Percentiles rank a stretch among this genome's conserved stretches.
These are phyloP conservation scores for Auxenochlorella protothecoides DNA, from an alignment of 139 green algal species.

Conservation along the genomic window DNA sequence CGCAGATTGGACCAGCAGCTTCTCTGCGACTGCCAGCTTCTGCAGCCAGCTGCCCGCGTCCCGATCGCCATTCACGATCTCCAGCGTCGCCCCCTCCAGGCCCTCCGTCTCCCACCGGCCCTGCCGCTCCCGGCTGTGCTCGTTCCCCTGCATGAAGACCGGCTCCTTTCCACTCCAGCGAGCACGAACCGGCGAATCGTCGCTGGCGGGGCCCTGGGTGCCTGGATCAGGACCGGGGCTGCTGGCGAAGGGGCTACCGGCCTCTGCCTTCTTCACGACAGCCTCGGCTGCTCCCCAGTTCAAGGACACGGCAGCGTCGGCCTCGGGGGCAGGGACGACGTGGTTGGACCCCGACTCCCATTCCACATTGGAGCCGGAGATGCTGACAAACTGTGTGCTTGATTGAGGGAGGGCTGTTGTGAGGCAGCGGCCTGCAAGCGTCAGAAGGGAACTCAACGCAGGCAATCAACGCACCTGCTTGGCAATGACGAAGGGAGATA, in stretches of 20 bases:
- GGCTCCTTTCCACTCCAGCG: conserved; percentile 37
- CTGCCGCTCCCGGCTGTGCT: conserved; percentile 48
- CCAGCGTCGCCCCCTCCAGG: conserved; percentile 35
- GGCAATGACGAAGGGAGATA: no score
- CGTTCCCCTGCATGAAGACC: conserved; percentile 71
- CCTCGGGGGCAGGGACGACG: background rate
- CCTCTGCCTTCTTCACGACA: background rate
- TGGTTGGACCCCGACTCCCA: conserved; percentile 8
- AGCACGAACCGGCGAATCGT: conserved; percentile 16
- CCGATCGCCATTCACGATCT: conserved; percentile 63
- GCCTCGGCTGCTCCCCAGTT: background rate
- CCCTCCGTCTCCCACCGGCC: conserved; percentile 57
- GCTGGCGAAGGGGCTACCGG: background rate
- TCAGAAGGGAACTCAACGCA: no score
- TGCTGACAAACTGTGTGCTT: background rate
- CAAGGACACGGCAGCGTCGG: background rate
- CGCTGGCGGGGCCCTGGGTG: background rate
- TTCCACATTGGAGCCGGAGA: conserved; percentile 1
- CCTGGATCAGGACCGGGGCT: background rate
- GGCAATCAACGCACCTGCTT: no score
- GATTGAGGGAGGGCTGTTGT: no score
- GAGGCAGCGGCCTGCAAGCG: no score
- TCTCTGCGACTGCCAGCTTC: conserved; percentile 67
- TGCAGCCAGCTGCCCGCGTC: conserved; percentile 9
- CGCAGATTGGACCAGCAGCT: conserved; percentile 63